Evolutionary conservation across 2,329 filamentous ascomycete genomes (phyloP).

Genomic region (Fusarium nanum): DNA sequence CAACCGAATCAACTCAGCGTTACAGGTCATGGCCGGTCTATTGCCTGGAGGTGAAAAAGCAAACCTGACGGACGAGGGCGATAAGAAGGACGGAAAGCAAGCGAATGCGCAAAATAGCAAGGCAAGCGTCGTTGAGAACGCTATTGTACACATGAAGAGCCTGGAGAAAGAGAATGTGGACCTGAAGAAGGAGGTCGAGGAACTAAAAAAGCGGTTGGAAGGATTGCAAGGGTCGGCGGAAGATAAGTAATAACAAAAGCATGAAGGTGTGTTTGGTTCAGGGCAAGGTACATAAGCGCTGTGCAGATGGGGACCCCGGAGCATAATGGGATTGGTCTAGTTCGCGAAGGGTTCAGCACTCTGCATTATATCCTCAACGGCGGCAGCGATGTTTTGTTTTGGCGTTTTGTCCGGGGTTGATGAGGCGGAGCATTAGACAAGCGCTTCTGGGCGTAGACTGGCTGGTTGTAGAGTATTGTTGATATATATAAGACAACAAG

Average conservation of each 20-base stretch:
- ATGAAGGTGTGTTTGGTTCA: background rate
- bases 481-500: background rate
- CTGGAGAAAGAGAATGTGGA: conserved; percentile 79
- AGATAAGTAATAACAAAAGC: conserved; percentile 23
- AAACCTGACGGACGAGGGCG: conserved; percentile 57
- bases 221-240: conserved; percentile 37
- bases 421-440: conserved; percentile 34
- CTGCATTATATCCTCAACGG: conserved; percentile 22
- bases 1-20: conserved; percentile 93
- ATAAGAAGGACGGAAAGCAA: conserved; percentile 61
- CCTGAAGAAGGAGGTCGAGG: conserved; percentile 70
- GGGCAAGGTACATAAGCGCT: conserved; percentile 1
- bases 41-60: conserved; percentile 71
- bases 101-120: conserved; percentile 80
- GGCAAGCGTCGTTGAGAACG: conserved; percentile 96
- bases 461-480: conserved; percentile 22
- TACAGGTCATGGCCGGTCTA: conserved; percentile 89
- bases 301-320: background rate
- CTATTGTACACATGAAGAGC: conserved; percentile 93
- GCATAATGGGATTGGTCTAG: conserved; percentile 30
- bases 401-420: conserved; percentile 23
- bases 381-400: conserved; percentile 35
- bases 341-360: conserved; percentile 12
- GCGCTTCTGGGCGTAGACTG: conserved; percentile 16
- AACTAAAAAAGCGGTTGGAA: conserved; percentile 50